Base-by-base conservation (phyloP, 805 yeast species). In the Ogataea neopini region DNA sequence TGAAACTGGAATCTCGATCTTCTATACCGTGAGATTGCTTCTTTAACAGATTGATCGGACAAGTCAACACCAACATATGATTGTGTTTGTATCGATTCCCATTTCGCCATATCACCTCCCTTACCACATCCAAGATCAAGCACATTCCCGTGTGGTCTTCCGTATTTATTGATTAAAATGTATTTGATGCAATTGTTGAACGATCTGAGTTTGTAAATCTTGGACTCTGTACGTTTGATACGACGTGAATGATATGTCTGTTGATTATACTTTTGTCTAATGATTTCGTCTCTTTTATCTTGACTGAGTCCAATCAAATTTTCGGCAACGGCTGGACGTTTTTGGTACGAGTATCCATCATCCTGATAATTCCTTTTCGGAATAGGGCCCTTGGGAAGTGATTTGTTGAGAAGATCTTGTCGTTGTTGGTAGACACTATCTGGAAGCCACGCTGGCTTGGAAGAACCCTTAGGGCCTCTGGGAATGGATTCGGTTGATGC, bases 71-170 rank as follows among this genome's bases (percentile, higher is more conserved):
- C 99, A 45, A 91, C 81, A 55, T 86, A 88, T 40, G 90, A 91
- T 18, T 80, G 76, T 2, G 88, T 78, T 17, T 79, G 72, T 1
- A 88, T 85, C 56, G 80, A 80, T 43, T 84, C 86, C 83, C 96
- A 92, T 64, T 94, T 94, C 57, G 86, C 81, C 59, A 94, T 70
- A 69, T 94, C 99, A 22, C 99, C 99, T 44, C 99, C 99, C 65
- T 94, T 95, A 11, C 99, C 99, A 68, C 98, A 91, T 13, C 97
- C 97, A 47, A 92, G 67, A 61, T 94, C 99, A 15, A 94, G 70
- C 1, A 86, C 89, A 17, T 77, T 74, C 34, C 77, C 76, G 51
- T 79, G 70, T 39, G 72, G 71, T 29, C 70, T 71, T 2, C 84
- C 80, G 66, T 74, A 83, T 56, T 85, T 86, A 47, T 85, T 84